Evolutionary conservation across 2,329 filamentous ascomycete species (phyloP), one percentile per base, ranked within the genome.

Genomic region (Knufia fluminis): DNA sequence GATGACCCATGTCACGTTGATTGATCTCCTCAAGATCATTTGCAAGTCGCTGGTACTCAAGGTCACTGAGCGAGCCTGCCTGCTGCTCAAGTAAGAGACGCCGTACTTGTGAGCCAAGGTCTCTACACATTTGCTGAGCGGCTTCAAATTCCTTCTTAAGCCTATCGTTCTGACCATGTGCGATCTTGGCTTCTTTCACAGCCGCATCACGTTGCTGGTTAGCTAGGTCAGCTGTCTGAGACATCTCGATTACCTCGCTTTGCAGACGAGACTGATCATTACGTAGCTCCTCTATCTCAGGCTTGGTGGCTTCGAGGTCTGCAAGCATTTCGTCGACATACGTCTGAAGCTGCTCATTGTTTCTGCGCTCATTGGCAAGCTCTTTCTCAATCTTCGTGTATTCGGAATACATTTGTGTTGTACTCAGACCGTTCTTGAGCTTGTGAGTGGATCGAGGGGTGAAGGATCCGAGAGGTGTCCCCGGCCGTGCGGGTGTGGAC

Each of bases 21-120:
- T 88, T 85, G 32, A 52, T 50, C 40, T 54, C 33, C 24, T 48
- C 33, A 16, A 48, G 45, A 19, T 48, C 54, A 6, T 54, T 46
- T 7, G 49, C 49, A 32, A 57, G 52, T 52, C 79, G 78, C 54
- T 87, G 22, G 20, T 48, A 48, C 24, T 48, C 45, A 23, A 83
- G 6, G 94, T 75, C 55, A 84, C 83, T 64, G 94, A 81, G 32
- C 95, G 76, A 52, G 88, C 82, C 80, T 17, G 86, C 81, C 60
- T 94, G 83, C 50, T 89, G 77, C 65, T 95, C 91, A 66, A 94
- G 86, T 3, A 96, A 76, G 4, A 98, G 77, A 62, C 94, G 83
- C 65, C 94, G 94, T 55, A 96, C 80, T 66, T 98, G 90, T 1
- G 85, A 83, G 60, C 89, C 89, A 17, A 94, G 76, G 65, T 97